These are phyloP conservation scores for Sporobolus alterniflorus DNA, from an alignment of 202 grass and related monocot genomes.

Conservation along the genomic window DNA sequence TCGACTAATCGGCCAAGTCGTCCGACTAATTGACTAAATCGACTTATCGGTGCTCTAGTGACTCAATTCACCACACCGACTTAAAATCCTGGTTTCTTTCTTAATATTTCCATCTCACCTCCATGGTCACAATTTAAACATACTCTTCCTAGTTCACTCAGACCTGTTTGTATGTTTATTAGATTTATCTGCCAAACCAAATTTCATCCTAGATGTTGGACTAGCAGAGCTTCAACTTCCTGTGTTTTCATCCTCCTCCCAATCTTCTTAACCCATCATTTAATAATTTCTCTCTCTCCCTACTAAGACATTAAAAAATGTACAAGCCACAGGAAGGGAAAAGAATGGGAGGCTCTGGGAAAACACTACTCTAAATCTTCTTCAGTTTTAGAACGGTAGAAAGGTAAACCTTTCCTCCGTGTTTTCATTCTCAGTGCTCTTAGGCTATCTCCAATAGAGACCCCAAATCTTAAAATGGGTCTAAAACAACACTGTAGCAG, in stretches of 20 bases:
- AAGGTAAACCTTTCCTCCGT: constrained; percentile 26
- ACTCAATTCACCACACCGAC: no score
- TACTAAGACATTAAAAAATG: not conserved
- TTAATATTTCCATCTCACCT: not conserved
- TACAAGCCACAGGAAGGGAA: constrained; percentile 22
- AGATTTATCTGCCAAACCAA: not conserved
- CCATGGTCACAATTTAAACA: not conserved
- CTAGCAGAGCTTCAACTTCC: not conserved
- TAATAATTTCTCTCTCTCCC: not conserved
- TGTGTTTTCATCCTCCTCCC: not conserved
- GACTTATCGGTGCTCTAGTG: no score
- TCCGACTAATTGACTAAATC: no score
- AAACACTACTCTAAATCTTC: not conserved
- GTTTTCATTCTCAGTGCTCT: constrained; percentile 38
- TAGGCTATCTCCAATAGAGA: no score
- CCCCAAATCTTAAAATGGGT: no score
- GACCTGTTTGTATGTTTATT: not conserved
- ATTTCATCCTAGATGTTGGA: not conserved
- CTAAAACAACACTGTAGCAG: no score
- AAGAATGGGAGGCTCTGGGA: constrained; percentile 46
- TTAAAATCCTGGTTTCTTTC: no score
- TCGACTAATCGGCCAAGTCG: no score
- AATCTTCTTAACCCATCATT: not conserved
- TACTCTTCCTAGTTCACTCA: not conserved
- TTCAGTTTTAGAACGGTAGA: not conserved